Evolutionary conservation across 2,329 filamentous ascomycete species (phyloP), one percentile per base, ranked within the genome.

Genomic region (Bimuria novae-zelandiae): DNA sequence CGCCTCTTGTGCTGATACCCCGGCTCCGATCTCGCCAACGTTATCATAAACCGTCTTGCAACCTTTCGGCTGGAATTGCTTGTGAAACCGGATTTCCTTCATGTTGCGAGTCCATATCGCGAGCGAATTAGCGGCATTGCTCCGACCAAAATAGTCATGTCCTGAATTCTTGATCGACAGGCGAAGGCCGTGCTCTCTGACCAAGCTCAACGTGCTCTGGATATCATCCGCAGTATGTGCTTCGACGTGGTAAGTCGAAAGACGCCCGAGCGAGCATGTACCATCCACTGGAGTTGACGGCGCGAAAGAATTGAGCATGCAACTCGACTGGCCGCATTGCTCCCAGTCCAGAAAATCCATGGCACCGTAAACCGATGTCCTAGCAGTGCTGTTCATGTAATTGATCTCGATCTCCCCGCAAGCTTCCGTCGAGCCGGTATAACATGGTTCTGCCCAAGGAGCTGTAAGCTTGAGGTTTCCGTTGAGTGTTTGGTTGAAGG

Each of bases 341-440:
- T 72, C 70, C 67, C 68, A 72, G 40, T 72, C 65, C 2, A 73
- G 65, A 22, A 72, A 73, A 44, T 73, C 68, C 62, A 67, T 70
- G n/a, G 65, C 51, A 0, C 68, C 69, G 22, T 73, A 73, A 33
- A 70, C 67, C 3, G 51, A 51, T 2, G 67, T 65, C 16, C 70
- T 60, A n/a, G 63, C 54, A 19, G 58, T 36, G 4, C 65, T 57
- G 36, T 70, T 52, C 50, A 27, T n/a, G 32, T 46, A 44, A 3
- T 25, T 42, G 12, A 17, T n/a, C 25, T 7, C 25, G 23, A 49
- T 25, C 19, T 42, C 12, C 27, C 30, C 25, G 14, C 46, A 41
- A 3, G 11, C 43, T 8, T 11, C 19, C 5, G 57, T 56, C 2
- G 52, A 47, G 19, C 60, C 52, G 1, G 52, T 33, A 43, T 67